Percentiles rank a stretch among this genome's conserved stretches.
Evolutionary conservation across 208 protist species (phyloP).

Genomic region (Leishmania amazonensis): DNA sequence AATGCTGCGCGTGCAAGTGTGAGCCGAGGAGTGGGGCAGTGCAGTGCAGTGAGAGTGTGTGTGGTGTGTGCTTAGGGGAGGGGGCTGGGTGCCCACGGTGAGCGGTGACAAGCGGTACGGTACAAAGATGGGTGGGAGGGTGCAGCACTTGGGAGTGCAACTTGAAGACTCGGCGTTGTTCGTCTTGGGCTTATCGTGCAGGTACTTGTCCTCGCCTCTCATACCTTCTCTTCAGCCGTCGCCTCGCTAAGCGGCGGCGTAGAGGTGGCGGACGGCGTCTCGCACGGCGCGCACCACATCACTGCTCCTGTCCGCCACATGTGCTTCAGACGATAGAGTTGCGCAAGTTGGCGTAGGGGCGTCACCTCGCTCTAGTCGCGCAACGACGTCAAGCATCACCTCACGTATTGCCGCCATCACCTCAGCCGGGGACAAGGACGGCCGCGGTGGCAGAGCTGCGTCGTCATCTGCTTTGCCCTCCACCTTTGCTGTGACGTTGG

Average conservation of each 20-base stretch:
- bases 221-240: not conserved
- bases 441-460: not conserved
- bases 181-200: not conserved
- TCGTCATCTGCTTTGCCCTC: not conserved
- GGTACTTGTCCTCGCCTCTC: not conserved
- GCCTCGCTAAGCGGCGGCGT: not conserved
- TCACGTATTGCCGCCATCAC: constrained; percentile 18
- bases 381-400: constrained; percentile 11
- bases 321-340: not conserved
- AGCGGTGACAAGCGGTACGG: not conserved
- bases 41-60: too few species aligned
- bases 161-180: not conserved
- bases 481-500: not conserved
- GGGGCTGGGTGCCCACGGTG: not conserved
- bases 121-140: not conserved
- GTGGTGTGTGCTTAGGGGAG: too few species aligned
- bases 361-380: not conserved
- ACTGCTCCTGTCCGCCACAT: not conserved
- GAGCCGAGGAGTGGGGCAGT: not conserved
- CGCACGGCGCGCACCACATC: constrained; percentile 4
- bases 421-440: constrained; percentile 15
- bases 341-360: not conserved
- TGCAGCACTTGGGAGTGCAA: not conserved
- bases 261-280: constrained; percentile 2
- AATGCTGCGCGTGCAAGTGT: not conserved